Conservation (phyloP, 1,284 basidiomycete species). For the Phlebopus sp. region DNA sequence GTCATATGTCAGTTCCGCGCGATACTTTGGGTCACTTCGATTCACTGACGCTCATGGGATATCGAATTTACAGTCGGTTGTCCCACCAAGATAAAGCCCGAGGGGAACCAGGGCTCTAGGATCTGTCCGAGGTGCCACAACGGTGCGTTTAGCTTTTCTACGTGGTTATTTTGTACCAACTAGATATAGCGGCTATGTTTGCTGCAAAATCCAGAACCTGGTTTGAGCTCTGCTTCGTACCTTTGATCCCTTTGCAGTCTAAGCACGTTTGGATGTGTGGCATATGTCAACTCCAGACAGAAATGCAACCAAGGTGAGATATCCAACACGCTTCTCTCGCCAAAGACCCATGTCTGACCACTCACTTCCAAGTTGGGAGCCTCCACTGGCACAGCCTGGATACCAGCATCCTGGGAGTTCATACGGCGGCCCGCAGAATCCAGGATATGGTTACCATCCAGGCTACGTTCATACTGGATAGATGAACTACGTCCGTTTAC, state of each 20-base stretch:
- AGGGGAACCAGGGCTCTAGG: conserved; percentile 40
- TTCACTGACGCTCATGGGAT: conserved; percentile 9
- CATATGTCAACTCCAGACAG: conserved; percentile 48
- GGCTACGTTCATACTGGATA: conserved; percentile 22
- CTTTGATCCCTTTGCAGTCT: conserved; percentile 45
- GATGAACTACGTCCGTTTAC: not conserved
- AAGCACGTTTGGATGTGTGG: conserved; percentile 50
- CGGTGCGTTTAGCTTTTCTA: conserved; percentile 27
- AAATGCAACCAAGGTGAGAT: conserved; percentile 43
- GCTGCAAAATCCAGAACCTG: conserved; percentile 48
- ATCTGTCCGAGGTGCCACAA: conserved; percentile 52
- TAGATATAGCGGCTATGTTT: conserved; percentile 39
- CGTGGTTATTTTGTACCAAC: not conserved
- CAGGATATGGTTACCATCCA: conserved; percentile 29
- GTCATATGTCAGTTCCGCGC: conserved; percentile 39
- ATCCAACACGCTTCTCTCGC: not conserved
- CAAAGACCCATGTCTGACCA: not conserved
- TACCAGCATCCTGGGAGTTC: conserved; percentile 29
- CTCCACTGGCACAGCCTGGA: conserved; percentile 33
- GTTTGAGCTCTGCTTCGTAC: conserved; percentile 54
- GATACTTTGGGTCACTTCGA: conserved; percentile 8
- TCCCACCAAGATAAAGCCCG: conserved; percentile 43
- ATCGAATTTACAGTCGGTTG: conserved; percentile 43
- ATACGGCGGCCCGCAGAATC: conserved; percentile 14
- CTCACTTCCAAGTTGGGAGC: conserved; percentile 41